phyloP scores from a whole-genome alignment of 1,284 basidiomycete genomes.

The Cutaneotrichosporon sp. region DNA sequence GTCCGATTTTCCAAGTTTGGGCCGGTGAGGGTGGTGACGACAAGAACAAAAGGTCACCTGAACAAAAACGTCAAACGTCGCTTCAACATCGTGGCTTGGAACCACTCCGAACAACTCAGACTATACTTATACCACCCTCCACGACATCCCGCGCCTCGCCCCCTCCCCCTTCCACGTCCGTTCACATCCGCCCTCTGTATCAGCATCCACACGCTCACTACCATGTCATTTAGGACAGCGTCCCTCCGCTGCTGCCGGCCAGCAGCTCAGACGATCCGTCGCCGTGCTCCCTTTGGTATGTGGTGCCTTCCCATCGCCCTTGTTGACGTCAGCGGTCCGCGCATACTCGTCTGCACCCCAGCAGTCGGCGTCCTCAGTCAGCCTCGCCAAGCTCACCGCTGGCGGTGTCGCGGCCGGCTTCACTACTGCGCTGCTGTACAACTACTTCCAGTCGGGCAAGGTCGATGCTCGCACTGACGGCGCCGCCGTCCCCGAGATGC shows the following conservation, averaged over 20 bases:
- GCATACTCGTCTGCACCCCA: conserved; percentile 6
- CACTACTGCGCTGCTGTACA: conserved; percentile 4
- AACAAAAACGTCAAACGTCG: no score
- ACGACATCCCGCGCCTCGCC: no score
- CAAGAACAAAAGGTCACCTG: no score
- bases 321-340: conserved; percentile 4
- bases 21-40: no score
- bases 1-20: no score
- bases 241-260: conserved; percentile 10
- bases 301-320: neutral
- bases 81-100: no score
- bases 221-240: neutral
- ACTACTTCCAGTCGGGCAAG: conserved; percentile 1
- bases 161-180: neutral
- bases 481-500: conserved; percentile 26
- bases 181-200: neutral
- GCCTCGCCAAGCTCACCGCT: conserved; percentile 3
- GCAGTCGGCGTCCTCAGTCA: neutral
- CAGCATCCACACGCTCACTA: neutral
- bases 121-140: no score
- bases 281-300: conserved; percentile 7
- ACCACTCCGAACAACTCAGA: no score
- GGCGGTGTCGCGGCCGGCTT: conserved; percentile 13
- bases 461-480: conserved; percentile 24
- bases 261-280: conserved; percentile 5